Evolutionary conservation across 2,329 filamentous ascomycete genomes (phyloP), one percentile per base, ranked within the genome.

Genomic region (Orbilia blumenaviensis): DNA sequence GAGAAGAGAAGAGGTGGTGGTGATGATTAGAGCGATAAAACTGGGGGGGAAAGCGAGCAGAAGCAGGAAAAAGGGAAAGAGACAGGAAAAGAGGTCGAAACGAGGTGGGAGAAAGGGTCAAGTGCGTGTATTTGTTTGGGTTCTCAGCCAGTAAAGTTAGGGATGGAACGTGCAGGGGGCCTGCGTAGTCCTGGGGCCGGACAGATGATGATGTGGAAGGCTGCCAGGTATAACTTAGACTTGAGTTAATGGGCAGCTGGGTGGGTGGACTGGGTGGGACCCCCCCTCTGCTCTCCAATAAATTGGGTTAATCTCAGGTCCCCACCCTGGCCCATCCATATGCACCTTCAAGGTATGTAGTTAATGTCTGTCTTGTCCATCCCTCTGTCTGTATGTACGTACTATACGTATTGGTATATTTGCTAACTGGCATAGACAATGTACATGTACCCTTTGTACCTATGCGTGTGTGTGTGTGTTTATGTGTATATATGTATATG

Each of bases 11-110:
- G 56, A 80, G 78, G 81, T 80, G 79, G 80, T 80, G 81, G 80
- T 78, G 83, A 81, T 81, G 81, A 81, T 80, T 80, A 80, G 78
- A 80, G 77, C 71, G 78, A 77, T 66, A 78, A 77, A 78, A 79
- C 73, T 78, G 79, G 78, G 78, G 78, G 62, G 56, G 72, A 78
- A 75, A 67, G 67, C 78, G 79, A 78, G 72, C 72, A 75, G 78
- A 66, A 78, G 63, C 64, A 77, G 67, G 77, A 78, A 72, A 62
- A 64, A 75, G 75, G 41, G 64, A 44, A 75, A 58, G 27, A 50
- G 73, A 77, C 54, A 66, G 71, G 66, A 72, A 75, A 77, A 77
- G 72, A 75, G 78, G 27, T 54, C 36, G 36, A 29, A 56, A 58
- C 36, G 67, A 64, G 38, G 58, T 34, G 56, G 66, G 61, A 66